Base-by-base conservation (phyloP, 78 protist genomes). In the Corallochytrium limacisporum region DNA sequence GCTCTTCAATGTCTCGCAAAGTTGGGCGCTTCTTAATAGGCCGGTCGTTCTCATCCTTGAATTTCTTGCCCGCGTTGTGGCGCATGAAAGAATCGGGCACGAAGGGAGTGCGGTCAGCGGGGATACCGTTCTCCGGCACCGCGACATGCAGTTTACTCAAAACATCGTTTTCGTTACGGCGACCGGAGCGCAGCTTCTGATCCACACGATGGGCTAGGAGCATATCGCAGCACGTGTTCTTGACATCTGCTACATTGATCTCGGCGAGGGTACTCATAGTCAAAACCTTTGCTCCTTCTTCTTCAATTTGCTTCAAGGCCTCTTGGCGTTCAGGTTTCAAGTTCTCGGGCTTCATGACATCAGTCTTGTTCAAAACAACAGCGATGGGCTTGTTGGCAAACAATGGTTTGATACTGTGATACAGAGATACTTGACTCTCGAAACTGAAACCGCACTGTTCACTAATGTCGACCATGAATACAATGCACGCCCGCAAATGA, bases 301-400 rank as follows among this genome's bases (percentile, higher is more conserved):
- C 66, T 20, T 1, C 74, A 4, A 60, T 16, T 7, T 22, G 10
- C 24, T 50, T 2, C 24, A 91, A 51, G n/a, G 48, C 46, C 20
- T 35, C 75, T 47, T 72, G 63, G 48, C 83, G 85, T 13, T 42
- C 86, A 1, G 28, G 81, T 13, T 67, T 15, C 18, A 91, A 81
- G 28, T 87, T 81, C 24, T 84, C 94, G 35, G 59, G 48, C 16
- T 37, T 20, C 13, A 42, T 12, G 20, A 81, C 50, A 67, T 95
- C 98, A 40, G 59, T 60, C 83, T 97, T 97, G 83, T 86, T 92
- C 69, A 89, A 28, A 16, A 87, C 86, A 13, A 97, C 51, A 35
- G 91, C 28, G 46, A 98, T 69, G 32, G 99, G 99, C 85, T 98
- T 98, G 69, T 82, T 82, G 38, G 75, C 76, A 63, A 98, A 98